Evolutionary conservation across 129 eudicot species (phyloP).

Genomic region (Flaveria brownii): DNA sequence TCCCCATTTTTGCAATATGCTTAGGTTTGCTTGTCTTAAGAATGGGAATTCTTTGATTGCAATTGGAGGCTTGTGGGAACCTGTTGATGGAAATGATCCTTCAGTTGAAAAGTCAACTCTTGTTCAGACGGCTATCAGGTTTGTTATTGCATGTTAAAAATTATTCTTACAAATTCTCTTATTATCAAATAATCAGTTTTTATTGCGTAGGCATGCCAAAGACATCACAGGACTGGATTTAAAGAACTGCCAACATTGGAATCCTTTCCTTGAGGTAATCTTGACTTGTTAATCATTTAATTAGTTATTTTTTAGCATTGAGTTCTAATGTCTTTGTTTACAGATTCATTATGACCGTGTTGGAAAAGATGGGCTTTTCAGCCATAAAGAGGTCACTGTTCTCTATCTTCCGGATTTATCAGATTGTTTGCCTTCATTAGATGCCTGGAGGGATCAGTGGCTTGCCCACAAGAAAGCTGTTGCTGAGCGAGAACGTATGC

Average conservation of each 20-base stretch:
- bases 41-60: conserved; percentile 65
- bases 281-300: background rate
- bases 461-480: conserved; percentile 72
- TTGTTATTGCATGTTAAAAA: conserved; percentile 16
- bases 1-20: conserved; percentile 91
- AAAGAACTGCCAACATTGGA: conserved; percentile 78
- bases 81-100: conserved; percentile 85
- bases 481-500: conserved; percentile 59
- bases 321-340: conserved; percentile 7
- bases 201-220: conserved; percentile 65
- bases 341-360: conserved; percentile 94
- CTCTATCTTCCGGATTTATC: conserved; percentile 86
- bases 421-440: conserved; percentile 80
- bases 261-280: conserved; percentile 87
- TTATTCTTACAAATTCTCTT: conserved; percentile 5
- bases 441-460: conserved; percentile 96
- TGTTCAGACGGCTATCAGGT: conserved; percentile 80
- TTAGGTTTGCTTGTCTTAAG: conserved; percentile 80
- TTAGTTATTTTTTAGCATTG: background rate
- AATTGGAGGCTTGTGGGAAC: conserved; percentile 92
- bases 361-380: conserved; percentile 83
- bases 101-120: conserved; percentile 72
- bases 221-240: conserved; percentile 76
- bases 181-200: background rate
- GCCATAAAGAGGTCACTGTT: conserved; percentile 94